Conservation (phyloP, 1,284 basidiomycete species). For the Caloboletus firmus region DNA sequence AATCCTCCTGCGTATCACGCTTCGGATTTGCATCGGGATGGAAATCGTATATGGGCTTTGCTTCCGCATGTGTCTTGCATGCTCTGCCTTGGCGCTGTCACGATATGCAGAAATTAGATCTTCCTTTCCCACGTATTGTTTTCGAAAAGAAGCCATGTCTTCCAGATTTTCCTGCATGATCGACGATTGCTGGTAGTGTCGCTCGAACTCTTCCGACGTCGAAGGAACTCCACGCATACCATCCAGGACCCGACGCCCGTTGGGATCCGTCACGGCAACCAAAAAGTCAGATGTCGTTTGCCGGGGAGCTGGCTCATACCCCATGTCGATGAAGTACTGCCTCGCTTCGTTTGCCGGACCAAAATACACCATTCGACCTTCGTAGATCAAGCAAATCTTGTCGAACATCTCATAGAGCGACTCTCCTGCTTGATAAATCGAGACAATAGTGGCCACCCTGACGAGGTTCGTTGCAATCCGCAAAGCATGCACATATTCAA, state of each 20-base stretch:
- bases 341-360: conserved; percentile 61
- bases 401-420: conserved; percentile 58
- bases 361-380: conserved; percentile 74
- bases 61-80: conserved; percentile 42
- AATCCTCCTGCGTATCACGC: conserved; percentile 63
- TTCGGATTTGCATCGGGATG: conserved; percentile 61
- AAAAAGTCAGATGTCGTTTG: conserved; percentile 75
- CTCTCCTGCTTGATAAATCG: conserved; percentile 71
- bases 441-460: conserved; percentile 57
- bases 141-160: conserved; percentile 40
- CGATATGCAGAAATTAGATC: conserved; percentile 44
- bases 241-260: conserved; percentile 52
- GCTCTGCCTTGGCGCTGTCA: conserved; percentile 52
- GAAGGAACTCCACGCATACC: conserved; percentile 55
- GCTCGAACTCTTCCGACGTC: conserved; percentile 62
- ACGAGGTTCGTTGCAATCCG: conserved; percentile 60
- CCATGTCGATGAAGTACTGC: conserved; percentile 68
- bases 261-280: conserved; percentile 57
- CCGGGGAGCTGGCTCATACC: conserved; percentile 57
- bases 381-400: conserved; percentile 68
- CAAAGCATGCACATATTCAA: conserved; percentile 62
- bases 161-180: conserved; percentile 31
- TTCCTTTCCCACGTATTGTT: conserved; percentile 38
- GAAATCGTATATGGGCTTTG: conserved; percentile 50
- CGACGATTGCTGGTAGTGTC: conserved; percentile 36